These are phyloP conservation scores for Saccharomycopsis hybrid DNA, from an alignment of 1,139 yeast species.

Conservation along the genomic window DNA sequence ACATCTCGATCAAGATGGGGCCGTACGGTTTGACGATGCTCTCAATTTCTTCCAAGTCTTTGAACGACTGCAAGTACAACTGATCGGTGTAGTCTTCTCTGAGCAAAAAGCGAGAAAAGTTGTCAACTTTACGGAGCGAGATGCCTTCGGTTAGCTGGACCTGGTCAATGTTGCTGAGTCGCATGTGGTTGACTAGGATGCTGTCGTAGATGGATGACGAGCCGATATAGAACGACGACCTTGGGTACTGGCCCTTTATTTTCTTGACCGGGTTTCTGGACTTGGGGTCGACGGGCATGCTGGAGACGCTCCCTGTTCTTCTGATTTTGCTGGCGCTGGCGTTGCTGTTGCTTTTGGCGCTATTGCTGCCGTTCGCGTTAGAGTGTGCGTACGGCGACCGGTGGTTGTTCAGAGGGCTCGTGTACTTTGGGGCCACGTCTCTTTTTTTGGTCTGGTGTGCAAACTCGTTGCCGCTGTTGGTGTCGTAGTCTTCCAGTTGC, in stretches of 20 bases:
- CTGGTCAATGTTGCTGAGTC: slow-evolving; percentile 54
- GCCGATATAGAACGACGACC: slow-evolving; percentile 72
- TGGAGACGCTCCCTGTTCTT: too few species aligned
- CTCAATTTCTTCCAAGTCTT: slow-evolving; percentile 67
- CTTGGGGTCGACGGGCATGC: too few species aligned
- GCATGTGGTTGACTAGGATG: slow-evolving; percentile 46
- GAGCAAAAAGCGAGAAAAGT: slow-evolving; percentile 55
- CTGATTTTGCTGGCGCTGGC: too few species aligned
- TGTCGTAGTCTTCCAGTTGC: too few species aligned
- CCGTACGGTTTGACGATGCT: slow-evolving; percentile 74
- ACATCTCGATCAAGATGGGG: slow-evolving; percentile 59
- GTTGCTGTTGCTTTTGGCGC: too few species aligned
- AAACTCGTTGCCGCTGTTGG: too few species aligned
- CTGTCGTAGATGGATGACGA: slow-evolving; percentile 67
- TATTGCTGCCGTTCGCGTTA: too few species aligned
- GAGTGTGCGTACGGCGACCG: too few species aligned
- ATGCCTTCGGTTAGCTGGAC: slow-evolving; percentile 52
- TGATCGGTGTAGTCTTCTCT: slow-evolving; percentile 69
- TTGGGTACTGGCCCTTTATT: slow-evolving; percentile 61
- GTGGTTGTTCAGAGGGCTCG: too few species aligned
- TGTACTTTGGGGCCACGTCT: not conserved
- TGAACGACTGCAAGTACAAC: slow-evolving; percentile 54
- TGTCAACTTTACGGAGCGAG: slow-evolving; percentile 62
- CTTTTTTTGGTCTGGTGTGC: not conserved
- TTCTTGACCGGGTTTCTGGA: too few species aligned